Conservation (phyloP, 176 grass and related monocot genomes). For the Oryza coarctata region DNA sequence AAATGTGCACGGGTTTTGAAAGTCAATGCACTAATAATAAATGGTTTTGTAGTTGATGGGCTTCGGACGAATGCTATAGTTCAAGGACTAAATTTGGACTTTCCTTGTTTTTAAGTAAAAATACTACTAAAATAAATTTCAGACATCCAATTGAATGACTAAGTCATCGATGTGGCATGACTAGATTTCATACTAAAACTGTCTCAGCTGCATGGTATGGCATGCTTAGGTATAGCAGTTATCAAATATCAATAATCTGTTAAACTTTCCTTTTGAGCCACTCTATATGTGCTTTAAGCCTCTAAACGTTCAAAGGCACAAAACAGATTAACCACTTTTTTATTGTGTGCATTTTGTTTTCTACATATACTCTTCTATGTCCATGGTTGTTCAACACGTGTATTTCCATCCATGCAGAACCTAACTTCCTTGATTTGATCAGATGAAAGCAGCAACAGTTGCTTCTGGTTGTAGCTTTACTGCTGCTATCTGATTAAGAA, state of each 20-base stretch:
- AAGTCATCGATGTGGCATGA: neutral
- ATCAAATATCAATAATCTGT: neutral
- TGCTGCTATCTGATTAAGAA: conserved; percentile 11
- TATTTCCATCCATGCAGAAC: conserved; percentile 28
- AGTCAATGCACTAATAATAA: too few relatives aligned
- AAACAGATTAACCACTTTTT: neutral
- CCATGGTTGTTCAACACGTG: neutral
- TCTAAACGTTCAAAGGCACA: neutral
- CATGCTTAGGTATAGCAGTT: neutral
- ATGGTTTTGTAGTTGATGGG: too few relatives aligned
- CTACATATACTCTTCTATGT: neutral
- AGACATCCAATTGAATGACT: neutral
- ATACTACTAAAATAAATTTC: neutral
- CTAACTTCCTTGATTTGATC: neutral
- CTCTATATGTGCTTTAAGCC: neutral
- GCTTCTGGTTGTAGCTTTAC: conserved; percentile 1
- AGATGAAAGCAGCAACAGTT: conserved; percentile 2
- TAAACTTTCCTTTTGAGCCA: neutral
- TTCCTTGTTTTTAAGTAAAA: too few relatives aligned
- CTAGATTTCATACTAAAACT: neutral
- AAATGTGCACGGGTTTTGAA: too few relatives aligned
- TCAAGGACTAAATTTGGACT: neutral
- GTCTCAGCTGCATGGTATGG: neutral
- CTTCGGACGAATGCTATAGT: too few relatives aligned
- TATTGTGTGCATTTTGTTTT: neutral